Base-by-base conservation (phyloP, 768 basidiomycete genomes). In the Melanogaster broomeanus region DNA sequence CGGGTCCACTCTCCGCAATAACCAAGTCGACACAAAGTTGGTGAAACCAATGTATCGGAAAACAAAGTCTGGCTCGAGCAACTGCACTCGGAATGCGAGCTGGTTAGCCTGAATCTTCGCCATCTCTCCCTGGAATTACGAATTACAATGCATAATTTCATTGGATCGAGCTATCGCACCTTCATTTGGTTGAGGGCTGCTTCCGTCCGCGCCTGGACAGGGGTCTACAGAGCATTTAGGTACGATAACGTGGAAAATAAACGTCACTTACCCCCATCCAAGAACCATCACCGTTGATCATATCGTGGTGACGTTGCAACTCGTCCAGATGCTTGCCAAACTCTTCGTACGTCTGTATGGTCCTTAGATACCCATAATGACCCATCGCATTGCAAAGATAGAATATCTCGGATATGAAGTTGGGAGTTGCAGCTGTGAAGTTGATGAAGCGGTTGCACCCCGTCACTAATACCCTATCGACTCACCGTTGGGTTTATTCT, bases 401-500 rank as follows among this genome's bases (percentile, higher is more conserved):
- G 75, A 98, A 98, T 18, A 97, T 83, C 39, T 98, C 87, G 6
- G 96, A 93, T 56, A 98, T 93, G 70, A 99, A 99, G 66, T 97
- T 97, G 3, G 90, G 85, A 6, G 85, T 65, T 3, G 82, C 65
- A n/a, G 79, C 84, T 84, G 61, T 61, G 40, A 38, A 41, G 18
- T n/a, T 43, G 6, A 33, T 57, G 30, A 47, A 43, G 27, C 10
- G 13, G 31, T 34, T 12, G 6, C 10, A 5, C 3, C 44, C 24
- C 4, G 24, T 21, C 8, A 11, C 18, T 1, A 19, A 30, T 4
- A 46, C 18, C n/a, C 7, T 5, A 34, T 21, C 6, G 24, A 35
- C 65, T 42, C 53, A 84, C 85, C 81, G 44, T 67, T 68, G 38
- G 75, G 71, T 62, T 54, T 70, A 70, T 83, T 77, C 45, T 75